Conservation (phyloP, 768 basidiomycete genomes). For the Suillus americanus region DNA sequence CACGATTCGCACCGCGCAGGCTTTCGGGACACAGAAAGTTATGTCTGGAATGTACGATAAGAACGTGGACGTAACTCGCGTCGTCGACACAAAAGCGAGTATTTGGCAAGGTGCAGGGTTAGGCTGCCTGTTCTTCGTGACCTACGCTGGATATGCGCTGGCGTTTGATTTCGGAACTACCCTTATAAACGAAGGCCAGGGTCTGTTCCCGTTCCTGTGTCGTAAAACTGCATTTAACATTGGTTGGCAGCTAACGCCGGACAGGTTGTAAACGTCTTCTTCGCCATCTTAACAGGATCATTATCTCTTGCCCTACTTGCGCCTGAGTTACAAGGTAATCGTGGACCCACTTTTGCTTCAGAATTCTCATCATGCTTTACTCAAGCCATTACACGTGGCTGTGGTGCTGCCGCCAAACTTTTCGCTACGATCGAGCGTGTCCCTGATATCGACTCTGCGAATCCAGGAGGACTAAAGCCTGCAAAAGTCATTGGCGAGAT, state of each 20-base stretch:
- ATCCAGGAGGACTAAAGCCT: constrained; percentile 42
- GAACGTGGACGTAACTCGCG: constrained; percentile 36
- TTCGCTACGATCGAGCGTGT: constrained; percentile 56
- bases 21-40: constrained; percentile 49
- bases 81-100: constrained; percentile 34
- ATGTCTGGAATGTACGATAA: constrained; percentile 45
- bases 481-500: constrained; percentile 45
- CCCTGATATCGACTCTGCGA: constrained; percentile 51
- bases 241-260: constrained; percentile 36
- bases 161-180: constrained; percentile 51
- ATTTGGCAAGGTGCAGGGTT: constrained; percentile 37
- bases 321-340: constrained; percentile 46
- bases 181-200: constrained; percentile 37
- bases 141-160: constrained; percentile 42
- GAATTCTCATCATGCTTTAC: neutral
- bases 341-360: neutral
- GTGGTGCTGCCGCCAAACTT: constrained; percentile 56
- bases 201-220: constrained; percentile 14
- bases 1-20: constrained; percentile 54
- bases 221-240: neutral
- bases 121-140: constrained; percentile 48
- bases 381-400: constrained; percentile 45
- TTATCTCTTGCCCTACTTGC: constrained; percentile 54
- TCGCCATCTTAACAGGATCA: constrained; percentile 51
- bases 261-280: constrained; percentile 52